phyloP scores from a whole-genome alignment of 1,139 yeast genomes.

The Yamadazyma blattariae region DNA sequence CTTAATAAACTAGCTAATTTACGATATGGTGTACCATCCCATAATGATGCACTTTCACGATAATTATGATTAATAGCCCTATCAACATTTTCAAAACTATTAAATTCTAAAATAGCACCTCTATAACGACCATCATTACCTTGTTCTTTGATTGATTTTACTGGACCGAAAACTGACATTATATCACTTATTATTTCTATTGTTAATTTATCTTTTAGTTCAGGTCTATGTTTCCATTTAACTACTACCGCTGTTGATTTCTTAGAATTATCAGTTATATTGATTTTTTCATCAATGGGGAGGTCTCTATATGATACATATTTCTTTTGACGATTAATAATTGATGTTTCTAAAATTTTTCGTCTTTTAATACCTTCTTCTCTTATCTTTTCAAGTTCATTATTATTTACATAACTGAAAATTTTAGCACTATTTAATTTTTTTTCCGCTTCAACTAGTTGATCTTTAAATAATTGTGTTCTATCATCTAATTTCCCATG shows the following conservation, averaged over 20 bases:
- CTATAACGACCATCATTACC: constrained; percentile 26
- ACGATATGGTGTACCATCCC: constrained; percentile 48
- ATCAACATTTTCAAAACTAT: constrained; percentile 20
- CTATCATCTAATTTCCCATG: constrained; percentile 21
- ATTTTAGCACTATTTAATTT: constrained; percentile 10
- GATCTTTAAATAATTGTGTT: constrained; percentile 31
- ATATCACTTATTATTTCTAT: constrained; percentile 31
- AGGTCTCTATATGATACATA: constrained; percentile 24
- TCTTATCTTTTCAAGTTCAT: constrained; percentile 25
- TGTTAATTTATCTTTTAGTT: constrained; percentile 28
- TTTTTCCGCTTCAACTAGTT: constrained; percentile 29
- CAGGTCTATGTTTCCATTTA: constrained; percentile 45
- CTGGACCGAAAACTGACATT: constrained; percentile 47
- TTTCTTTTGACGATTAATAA: constrained; percentile 4
- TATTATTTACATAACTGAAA: constrained; percentile 9
- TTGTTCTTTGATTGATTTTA: constrained; percentile 18
- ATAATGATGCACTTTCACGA: constrained; percentile 34
- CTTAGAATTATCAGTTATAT: constrained; percentile 4
- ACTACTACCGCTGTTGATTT: constrained; percentile 12
- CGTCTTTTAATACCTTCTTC: constrained; percentile 31
- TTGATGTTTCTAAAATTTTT: constrained; percentile 19
- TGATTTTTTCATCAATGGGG: constrained; percentile 5
- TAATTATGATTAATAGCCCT: constrained; percentile 43
- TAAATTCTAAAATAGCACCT: constrained; percentile 35
- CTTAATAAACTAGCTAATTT: constrained; percentile 48